These are phyloP conservation scores for Funneliformis caledonium DNA, from an alignment of 371 early-diverging fungal genomes.

Conservation along the genomic window DNA sequence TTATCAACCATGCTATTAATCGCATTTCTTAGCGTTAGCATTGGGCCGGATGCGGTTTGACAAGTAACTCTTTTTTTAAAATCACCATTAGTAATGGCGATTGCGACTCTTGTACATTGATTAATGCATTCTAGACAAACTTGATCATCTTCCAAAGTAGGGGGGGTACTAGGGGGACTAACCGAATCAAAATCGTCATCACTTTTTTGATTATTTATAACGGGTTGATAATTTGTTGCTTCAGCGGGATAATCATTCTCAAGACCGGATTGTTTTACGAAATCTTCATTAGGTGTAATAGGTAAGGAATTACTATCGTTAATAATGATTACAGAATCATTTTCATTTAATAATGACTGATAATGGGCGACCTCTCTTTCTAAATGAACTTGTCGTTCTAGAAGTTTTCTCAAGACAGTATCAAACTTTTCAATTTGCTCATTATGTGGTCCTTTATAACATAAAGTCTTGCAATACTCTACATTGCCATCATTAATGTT, in stretches of 20 bases:
- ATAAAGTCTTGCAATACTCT: conserved; percentile 2
- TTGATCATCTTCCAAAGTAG: conserved; percentile 5
- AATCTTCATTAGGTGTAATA: neutral
- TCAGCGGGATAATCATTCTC: neutral
- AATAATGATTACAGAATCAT: conserved; percentile 30
- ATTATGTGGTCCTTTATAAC: neutral
- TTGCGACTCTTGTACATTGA: conserved; percentile 40
- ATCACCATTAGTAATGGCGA: conserved; percentile 41
- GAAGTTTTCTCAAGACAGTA: neutral
- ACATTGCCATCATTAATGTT: conserved; percentile 29
- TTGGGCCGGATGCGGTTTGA: conserved; percentile 40
- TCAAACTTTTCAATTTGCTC: conserved; percentile 11
- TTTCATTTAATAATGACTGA: conserved; percentile 16
- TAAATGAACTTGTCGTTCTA: conserved; percentile 4
- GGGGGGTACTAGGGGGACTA: neutral
- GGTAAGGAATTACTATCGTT: neutral
- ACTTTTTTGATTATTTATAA: neutral
- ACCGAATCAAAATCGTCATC: neutral
- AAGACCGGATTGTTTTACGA: neutral
- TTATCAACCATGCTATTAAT: conserved; percentile 73
- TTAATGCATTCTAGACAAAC: conserved; percentile 29
- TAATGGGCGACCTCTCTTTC: conserved; percentile 21
- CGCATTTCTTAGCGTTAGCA: conserved; percentile 54
- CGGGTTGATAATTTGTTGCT: neutral
- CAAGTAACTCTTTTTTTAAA: conserved; percentile 40